These are phyloP conservation scores for Leccinum fuscescens DNA, from an alignment of 1,284 basidiomycete genomes.

Conservation along the genomic window DNA sequence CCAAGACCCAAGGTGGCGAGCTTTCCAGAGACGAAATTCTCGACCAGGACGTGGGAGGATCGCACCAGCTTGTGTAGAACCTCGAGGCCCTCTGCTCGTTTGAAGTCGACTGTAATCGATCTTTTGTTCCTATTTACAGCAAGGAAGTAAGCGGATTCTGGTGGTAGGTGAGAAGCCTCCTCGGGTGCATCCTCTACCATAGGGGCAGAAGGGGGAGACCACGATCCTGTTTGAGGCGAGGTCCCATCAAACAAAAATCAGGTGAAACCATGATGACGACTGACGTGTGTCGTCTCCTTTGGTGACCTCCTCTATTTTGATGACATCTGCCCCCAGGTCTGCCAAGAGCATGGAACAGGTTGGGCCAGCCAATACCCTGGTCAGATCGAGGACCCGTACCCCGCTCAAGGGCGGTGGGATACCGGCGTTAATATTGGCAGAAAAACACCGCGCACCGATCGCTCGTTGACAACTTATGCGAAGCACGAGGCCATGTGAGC, in stretches of 20 bases:
- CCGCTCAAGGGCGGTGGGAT: constrained; percentile 79
- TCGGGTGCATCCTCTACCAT: constrained; percentile 46
- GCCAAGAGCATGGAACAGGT: constrained; percentile 88
- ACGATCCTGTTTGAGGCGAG: constrained; percentile 53
- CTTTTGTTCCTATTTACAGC: constrained; percentile 88
- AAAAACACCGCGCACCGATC: constrained; percentile 14
- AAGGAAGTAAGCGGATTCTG: constrained; percentile 93
- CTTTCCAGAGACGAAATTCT: constrained; percentile 86
- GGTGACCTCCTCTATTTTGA: constrained; percentile 83
- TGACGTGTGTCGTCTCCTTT: constrained; percentile 90
- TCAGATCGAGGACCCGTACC: constrained; percentile 81
- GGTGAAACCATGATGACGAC: constrained; percentile 20
- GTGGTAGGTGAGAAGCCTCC: constrained; percentile 68
- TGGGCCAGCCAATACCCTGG: constrained; percentile 87
- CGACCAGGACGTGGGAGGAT: constrained; percentile 83
- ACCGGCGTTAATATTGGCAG: constrained; percentile 32
- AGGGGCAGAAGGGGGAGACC: constrained; percentile 79
- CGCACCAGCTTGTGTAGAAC: constrained; percentile 74
- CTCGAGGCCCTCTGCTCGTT: constrained; percentile 72
- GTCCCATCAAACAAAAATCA: constrained; percentile 9
- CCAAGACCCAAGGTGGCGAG: constrained; percentile 83
- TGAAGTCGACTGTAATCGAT: constrained; percentile 88
- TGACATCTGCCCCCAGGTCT: constrained; percentile 87
- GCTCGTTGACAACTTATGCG: constrained; percentile 1
- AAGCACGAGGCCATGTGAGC: not conserved